Evolutionary conservation across 2,329 filamentous ascomycete species (phyloP).

Genomic region (Colletotrichum sojae): DNA sequence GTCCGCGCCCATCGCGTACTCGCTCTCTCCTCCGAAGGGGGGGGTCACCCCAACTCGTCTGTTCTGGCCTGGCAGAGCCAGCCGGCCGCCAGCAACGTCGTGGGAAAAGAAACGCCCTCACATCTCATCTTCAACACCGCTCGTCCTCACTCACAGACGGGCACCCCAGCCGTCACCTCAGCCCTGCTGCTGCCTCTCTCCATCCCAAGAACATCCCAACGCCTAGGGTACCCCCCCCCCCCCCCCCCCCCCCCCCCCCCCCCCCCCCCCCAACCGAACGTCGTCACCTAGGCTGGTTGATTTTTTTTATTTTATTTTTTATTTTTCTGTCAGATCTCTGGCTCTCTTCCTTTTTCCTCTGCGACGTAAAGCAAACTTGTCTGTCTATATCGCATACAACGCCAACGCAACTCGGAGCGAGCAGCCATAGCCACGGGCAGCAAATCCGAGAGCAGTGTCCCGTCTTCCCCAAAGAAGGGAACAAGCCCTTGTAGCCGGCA

Average conservation of each 20-base stretch:
- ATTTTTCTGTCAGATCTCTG: constrained; percentile 35
- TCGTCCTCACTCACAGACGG: constrained; percentile 39
- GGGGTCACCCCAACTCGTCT: constrained; percentile 23
- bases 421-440: constrained; percentile 6
- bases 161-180: constrained; percentile 35
- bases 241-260: constrained; percentile 4
- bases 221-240: constrained; percentile 14
- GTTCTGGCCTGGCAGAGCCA: constrained; percentile 8
- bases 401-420: constrained; percentile 10
- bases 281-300: constrained; percentile 2
- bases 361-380: constrained; percentile 36
- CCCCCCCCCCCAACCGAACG: constrained; percentile 7
- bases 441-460: constrained; percentile 8
- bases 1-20: constrained; percentile 1
- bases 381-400: background rate
- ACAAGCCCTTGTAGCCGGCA: constrained; percentile 28
- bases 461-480: constrained; percentile 8
- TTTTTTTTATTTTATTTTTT: constrained; percentile 3
- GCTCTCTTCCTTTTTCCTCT: constrained; percentile 26
- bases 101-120: constrained; percentile 40
- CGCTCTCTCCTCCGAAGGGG: constrained; percentile 9
- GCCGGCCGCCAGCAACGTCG: constrained; percentile 32
- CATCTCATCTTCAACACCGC: constrained; percentile 40
- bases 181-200: constrained; percentile 33
- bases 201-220: constrained; percentile 33